Evolutionary conservation across 2,329 filamentous ascomycete species (phyloP), one percentile per base, ranked within the genome.

Genomic region (Hypoxylon sp.): DNA sequence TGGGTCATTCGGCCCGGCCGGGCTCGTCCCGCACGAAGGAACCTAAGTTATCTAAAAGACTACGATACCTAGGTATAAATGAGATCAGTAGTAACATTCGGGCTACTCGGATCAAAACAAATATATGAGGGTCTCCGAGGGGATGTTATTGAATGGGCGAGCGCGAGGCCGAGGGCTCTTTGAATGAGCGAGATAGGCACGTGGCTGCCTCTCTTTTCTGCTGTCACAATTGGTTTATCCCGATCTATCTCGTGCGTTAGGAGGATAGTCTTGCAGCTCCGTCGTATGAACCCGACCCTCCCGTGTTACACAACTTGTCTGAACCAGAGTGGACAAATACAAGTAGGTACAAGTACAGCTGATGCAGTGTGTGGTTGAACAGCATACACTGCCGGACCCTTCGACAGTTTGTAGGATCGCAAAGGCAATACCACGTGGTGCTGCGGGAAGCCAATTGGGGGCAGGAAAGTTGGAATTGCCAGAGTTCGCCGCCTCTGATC

Each of bases 401-500:
- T 48, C 50, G 19, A 55, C 29, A 48, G 21, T 53, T 60, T 39
- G 66, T 59, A 65, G 60, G 66, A 69, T 60, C 29, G 60, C 48
- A 66, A 57, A 67, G 55, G 37, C 31, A 63, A 65, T 65, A 63
- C 54, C 69, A 71, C 60, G 66, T 69, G 62, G 60, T 63, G 51
- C 57, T 17, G 44, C 47, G 53, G 51, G 53, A 59, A 39, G 60
- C 60, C 39, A 62, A 59, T 62, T 50, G 53, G 54, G 61, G 55
- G 62, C 39, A 54, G 42, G 62, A 52, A 62, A 51, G 21, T 37
- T 44, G 42, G 37, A 29, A 32, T 48, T 56, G 21, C n/a, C 52
- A 54, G 59, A 62, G 31, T 42, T 66, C 31, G 52, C 60, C 37
- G 37, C 35, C 42, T 53, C 56, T 50, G 57, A 67, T 67, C 56